Percentiles rank a stretch among this genome's conserved stretches.
Evolutionary conservation across 768 basidiomycete species (phyloP).

Genomic region (Phlebiopsis flavidoalba): DNA sequence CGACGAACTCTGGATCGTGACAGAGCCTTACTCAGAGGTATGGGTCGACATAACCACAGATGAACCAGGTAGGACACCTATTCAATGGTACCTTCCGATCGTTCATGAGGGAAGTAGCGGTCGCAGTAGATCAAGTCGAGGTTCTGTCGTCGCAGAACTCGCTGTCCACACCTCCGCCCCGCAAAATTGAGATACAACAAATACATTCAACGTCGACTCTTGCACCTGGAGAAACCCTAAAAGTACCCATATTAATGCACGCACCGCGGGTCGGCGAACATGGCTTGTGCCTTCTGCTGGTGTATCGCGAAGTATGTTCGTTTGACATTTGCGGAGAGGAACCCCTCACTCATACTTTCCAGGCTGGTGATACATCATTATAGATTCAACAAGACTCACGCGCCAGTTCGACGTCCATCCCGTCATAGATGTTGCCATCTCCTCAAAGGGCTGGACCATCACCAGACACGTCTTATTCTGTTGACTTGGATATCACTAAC

Average conservation of each 20-base stretch:
- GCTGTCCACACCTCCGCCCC: constrained; percentile 41
- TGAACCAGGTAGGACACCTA: constrained; percentile 1
- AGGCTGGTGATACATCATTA: constrained; percentile 52
- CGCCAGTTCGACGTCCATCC: constrained; percentile 56
- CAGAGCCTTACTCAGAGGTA: constrained; percentile 57
- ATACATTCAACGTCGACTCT: constrained; percentile 25
- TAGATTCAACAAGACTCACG: constrained; percentile 49
- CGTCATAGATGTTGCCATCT: constrained; percentile 48
- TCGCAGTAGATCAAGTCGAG: constrained; percentile 23
- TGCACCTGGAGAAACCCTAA: constrained; percentile 42
- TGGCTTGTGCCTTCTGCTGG: constrained; percentile 57
- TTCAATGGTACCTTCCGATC: neutral
- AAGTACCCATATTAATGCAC: constrained; percentile 52
- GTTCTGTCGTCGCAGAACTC: constrained; percentile 47
- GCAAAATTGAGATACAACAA: constrained; percentile 35
- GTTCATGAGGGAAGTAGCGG: neutral
- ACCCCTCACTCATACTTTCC: neutral
- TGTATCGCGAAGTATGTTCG: constrained; percentile 54
- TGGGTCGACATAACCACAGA: constrained; percentile 34
- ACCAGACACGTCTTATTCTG: constrained; percentile 41
- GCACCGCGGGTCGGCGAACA: constrained; percentile 42
- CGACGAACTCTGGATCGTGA: constrained; percentile 66
- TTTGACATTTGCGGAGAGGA: neutral
- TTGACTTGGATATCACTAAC: constrained; percentile 58
- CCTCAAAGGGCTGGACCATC: constrained; percentile 47